Base-by-base conservation (phyloP, 345 rosid species). In the Cochlearia excelsa region DNA sequence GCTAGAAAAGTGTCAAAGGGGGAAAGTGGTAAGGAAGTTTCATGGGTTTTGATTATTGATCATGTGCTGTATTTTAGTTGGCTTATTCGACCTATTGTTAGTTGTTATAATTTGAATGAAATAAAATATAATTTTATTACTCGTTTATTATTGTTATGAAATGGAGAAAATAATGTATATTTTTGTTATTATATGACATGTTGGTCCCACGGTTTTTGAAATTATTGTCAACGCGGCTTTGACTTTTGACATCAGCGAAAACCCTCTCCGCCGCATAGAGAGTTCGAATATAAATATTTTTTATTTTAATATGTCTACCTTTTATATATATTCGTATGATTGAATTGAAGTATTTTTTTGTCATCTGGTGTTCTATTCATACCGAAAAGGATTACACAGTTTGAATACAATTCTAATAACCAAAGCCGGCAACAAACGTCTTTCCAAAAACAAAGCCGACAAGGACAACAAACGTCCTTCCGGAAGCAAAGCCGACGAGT, bases 141-240 rank as follows among this genome's bases (percentile, higher is more conserved):
- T 59, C 61, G 66, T 59, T 59, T 67, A 51, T 59, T 67, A 51
- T 59, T 67, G 72, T 59, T 59, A 67, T 41, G 23, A 44, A 34
- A 7, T 29, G 34, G 48, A 59, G 48, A 51, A 51, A 58, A 51
- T 59, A 67, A 52, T 52, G 66, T 29, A 51, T 67, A n/a, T 59
- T 30, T 52, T 51, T 63, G 44, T 59, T 59, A 10, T n/a, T 28
- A 9, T 40, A 11, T 37, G 7, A 33, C 5, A 33, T 33, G 35
- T 33, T 29, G 72, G 66, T 44, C 65, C 65, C 64, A 34, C 50
- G 1, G 23, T 16, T 16, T 34, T 9, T 33, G 44, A 46, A 35
- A 10, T 10, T 10, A 37, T 16, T 50, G 41, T 58, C 70, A 66
- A 67, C 35, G 30, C 69, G 54, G 55, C 69, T 55, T 55, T 11